phyloP scores from a whole-genome alignment of 148 eudicot genomes.

The Pouteria glomerata region DNA sequence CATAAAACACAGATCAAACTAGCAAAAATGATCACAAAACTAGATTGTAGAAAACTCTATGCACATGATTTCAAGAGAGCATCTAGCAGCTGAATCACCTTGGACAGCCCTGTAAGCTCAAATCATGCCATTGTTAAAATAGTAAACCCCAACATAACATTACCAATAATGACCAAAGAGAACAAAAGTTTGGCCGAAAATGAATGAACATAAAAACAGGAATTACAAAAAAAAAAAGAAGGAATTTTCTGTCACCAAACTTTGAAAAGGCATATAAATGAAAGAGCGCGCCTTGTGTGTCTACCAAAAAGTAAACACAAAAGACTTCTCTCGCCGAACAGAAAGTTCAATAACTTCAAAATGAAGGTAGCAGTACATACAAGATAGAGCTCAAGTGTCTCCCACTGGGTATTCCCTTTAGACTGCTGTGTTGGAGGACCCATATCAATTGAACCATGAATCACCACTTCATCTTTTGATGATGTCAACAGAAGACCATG shows the following conservation, averaged over 20 bases:
- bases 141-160: background rate
- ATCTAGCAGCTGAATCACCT: background rate
- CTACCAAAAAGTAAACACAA: background rate
- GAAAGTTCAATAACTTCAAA: background rate
- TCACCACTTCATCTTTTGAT: constrained; percentile 51
- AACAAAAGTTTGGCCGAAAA: background rate
- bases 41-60: background rate
- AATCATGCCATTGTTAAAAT: background rate
- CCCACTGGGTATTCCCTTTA: constrained; percentile 71
- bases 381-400: constrained; percentile 78
- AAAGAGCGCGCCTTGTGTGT: background rate
- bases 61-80: background rate
- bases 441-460: constrained; percentile 41
- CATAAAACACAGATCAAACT: background rate
- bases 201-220: background rate
- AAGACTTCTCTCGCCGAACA: background rate
- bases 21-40: background rate
- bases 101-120: background rate
- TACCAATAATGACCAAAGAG: background rate
- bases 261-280: background rate
- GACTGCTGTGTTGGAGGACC: constrained; percentile 38
- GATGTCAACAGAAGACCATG: constrained; percentile 64
- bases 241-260: background rate
- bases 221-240: background rate
- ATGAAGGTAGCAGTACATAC: constrained; percentile 35